Percentiles rank a stretch among this genome's conserved stretches.
These are phyloP conservation scores for Massariosphaeria phaeospora DNA, from an alignment of 495 filamentous ascomycete genomes.

Conservation along the genomic window DNA sequence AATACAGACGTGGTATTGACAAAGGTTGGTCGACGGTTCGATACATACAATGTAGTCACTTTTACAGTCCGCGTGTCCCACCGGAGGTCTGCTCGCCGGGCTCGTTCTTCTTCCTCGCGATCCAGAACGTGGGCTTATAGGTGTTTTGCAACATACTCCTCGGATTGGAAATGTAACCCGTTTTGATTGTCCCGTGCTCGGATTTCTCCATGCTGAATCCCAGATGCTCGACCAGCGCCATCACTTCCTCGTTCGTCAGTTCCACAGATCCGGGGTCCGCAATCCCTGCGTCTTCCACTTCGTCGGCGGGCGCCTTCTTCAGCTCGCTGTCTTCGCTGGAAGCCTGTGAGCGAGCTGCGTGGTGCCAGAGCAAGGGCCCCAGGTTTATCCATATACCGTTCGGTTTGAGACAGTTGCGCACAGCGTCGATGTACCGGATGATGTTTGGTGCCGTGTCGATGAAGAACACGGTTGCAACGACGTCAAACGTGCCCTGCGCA, in stretches of 20 bases:
- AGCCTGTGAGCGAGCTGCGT: constrained; percentile 47
- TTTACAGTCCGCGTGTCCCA: too few relatives aligned
- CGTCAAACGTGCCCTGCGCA: constrained; percentile 63
- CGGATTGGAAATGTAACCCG: constrained; percentile 80
- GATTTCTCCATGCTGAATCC: constrained; percentile 62
- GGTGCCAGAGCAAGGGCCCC: constrained; percentile 85
- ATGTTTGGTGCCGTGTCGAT: constrained; percentile 94
- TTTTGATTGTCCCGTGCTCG: constrained; percentile 45
- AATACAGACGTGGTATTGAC: too few relatives aligned
- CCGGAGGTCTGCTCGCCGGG: too few relatives aligned
- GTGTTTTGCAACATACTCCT: constrained; percentile 78
- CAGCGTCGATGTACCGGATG: constrained; percentile 78
- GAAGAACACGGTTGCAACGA: constrained; percentile 87
- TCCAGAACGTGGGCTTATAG: constrained; percentile 75
- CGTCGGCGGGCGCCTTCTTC: background rate
- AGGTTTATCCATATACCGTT: constrained; percentile 84
- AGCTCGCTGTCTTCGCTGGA: constrained; percentile 31
- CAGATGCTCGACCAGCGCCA: constrained; percentile 64
- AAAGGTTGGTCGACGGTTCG: too few relatives aligned
- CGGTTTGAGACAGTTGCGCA: constrained; percentile 68
- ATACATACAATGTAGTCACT: too few relatives aligned
- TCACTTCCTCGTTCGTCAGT: constrained; percentile 79
- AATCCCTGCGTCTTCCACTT: constrained; percentile 46
- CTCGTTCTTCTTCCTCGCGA: constrained; percentile 68
- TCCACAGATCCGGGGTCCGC: constrained; percentile 81